phyloP scores from a whole-genome alignment of 176 grass and related monocot genomes.

The maize (Zea mays) region DNA sequence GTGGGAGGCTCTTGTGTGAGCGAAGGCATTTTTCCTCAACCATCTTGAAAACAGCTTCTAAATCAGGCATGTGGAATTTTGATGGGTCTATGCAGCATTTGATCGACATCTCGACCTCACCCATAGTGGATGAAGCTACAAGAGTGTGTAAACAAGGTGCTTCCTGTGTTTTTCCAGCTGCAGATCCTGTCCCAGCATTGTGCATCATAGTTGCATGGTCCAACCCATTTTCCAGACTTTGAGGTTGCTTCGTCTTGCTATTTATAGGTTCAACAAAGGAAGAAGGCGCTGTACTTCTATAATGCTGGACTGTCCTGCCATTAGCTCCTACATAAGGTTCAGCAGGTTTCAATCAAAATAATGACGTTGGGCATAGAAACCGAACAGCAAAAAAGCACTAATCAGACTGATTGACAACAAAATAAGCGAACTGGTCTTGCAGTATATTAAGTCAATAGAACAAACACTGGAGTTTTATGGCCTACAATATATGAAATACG shows the following conservation, averaged over 20 bases:
- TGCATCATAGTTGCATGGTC: neutral
- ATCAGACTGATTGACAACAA: neutral
- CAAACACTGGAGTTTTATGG: neutral
- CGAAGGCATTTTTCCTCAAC: slow-evolving; percentile 61
- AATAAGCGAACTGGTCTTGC: neutral
- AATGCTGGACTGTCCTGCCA: slow-evolving; percentile 13
- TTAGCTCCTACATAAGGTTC: slow-evolving; percentile 29
- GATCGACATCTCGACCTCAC: slow-evolving; percentile 65
- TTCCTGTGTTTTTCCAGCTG: slow-evolving; percentile 28
- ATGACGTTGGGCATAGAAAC: neutral
- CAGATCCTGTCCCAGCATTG: slow-evolving; percentile 31
- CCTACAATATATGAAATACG: neutral
- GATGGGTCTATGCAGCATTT: slow-evolving; percentile 36
- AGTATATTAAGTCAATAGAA: neutral
- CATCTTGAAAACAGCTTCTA: slow-evolving; percentile 57
- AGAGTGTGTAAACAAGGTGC: slow-evolving; percentile 40
- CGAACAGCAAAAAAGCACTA: slow-evolving; percentile 6
- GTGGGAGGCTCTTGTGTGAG: slow-evolving; percentile 56
- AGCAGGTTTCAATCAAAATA: slow-evolving; percentile 31
- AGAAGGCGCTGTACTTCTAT: slow-evolving; percentile 16
- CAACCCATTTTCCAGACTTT: neutral
- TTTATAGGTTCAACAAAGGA: slow-evolving; percentile 13
- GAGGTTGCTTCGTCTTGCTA: slow-evolving; percentile 3
- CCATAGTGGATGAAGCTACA: slow-evolving; percentile 60
- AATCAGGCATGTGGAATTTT: slow-evolving; percentile 50